Evolutionary conservation across 164 flowering plant species (phyloP), one percentile per base, ranked within the genome.

Genomic region (Liquidambar formosana): DNA sequence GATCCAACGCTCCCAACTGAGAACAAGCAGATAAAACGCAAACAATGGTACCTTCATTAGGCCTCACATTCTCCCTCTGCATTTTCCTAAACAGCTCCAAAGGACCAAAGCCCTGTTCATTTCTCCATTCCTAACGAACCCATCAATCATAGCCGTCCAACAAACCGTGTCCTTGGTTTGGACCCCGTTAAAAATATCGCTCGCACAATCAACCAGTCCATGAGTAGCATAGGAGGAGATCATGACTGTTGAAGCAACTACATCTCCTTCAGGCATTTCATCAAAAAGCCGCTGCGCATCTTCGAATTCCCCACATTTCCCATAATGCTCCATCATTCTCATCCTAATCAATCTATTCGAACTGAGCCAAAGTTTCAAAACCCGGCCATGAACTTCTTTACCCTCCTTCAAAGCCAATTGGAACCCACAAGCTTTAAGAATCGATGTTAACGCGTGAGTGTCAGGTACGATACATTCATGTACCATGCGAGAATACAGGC

Each of bases 91-190:
- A 84, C n/a, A 75, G 27, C 51, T 69, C 78, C 74, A 84, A 69
- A 75, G 27, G 46, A 67, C 78, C 74, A 84, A 69, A 3, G 79
- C 83, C 69, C 58, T 68, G 53, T 68, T 70, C 73, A 63, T 75
- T 52, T 75, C 74, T 14, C 78, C 82, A 68, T 69, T 71, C 58
- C 74, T 74, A 53, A 77, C 82, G 22, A 76, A 69, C 56, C 84
- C 82, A 75, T 80, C 79, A 51, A 84, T 82, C 88, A 82, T 75
- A 0, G 81, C 84, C 0, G 79, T 78, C 88, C 87, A 84, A 72
- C 85, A 81, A 18, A 82, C 79, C 15, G 75, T 74, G 49, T 81
- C 84, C 69, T 70, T 76, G 1, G 0, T 57, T 49, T 18, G 16
- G 16, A 78, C 52, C 22, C 44, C 41, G 26, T 61, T 15, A 48